These are phyloP conservation scores for Mucor circinelloides DNA, from an alignment of 371 early-diverging fungal genomes.

Conservation along the genomic window DNA sequence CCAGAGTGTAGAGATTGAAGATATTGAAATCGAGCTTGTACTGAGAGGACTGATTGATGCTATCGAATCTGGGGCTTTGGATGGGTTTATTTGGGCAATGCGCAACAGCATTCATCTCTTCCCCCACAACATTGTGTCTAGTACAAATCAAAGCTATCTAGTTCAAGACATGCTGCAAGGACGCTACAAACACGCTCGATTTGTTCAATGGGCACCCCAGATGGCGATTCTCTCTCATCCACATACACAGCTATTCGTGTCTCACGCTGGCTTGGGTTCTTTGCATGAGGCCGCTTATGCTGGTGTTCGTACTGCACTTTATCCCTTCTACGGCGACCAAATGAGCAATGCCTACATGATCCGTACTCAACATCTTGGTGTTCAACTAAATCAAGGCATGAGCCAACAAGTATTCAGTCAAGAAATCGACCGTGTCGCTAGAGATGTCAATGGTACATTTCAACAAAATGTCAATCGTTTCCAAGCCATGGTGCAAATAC, in stretches of 20 bases:
- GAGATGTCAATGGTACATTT: conserved; percentile 8
- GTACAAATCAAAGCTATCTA: conserved; percentile 4
- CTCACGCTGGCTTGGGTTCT: conserved; percentile 43
- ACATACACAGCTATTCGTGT: conserved; percentile 30
- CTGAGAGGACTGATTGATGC: conserved; percentile 25
- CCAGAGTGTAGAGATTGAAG: conserved; percentile 13
- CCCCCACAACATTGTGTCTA: conserved; percentile 8
- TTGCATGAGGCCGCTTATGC: conserved; percentile 36
- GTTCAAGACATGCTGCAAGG: not conserved
- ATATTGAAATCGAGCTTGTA: conserved; percentile 13
- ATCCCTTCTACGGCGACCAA: conserved; percentile 51
- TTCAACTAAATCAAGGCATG: not conserved
- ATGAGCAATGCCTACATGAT: conserved; percentile 1
- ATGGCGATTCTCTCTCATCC: conserved; percentile 38
- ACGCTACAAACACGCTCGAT: conserved; percentile 8
- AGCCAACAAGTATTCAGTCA: not conserved
- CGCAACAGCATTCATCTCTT: not conserved
- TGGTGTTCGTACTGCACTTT: conserved; percentile 31
- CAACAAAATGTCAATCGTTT: conserved; percentile 14
- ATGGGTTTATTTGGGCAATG: conserved; percentile 43
- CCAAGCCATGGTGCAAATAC: conserved; percentile 24
- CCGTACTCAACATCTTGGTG: conserved; percentile 5
- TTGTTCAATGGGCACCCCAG: conserved; percentile 43
- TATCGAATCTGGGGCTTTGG: conserved; percentile 20
- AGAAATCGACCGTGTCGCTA: not conserved